phyloP scores from a whole-genome alignment of 2,329 filamentous ascomycete species.

The Talaromyces marneffei region DNA sequence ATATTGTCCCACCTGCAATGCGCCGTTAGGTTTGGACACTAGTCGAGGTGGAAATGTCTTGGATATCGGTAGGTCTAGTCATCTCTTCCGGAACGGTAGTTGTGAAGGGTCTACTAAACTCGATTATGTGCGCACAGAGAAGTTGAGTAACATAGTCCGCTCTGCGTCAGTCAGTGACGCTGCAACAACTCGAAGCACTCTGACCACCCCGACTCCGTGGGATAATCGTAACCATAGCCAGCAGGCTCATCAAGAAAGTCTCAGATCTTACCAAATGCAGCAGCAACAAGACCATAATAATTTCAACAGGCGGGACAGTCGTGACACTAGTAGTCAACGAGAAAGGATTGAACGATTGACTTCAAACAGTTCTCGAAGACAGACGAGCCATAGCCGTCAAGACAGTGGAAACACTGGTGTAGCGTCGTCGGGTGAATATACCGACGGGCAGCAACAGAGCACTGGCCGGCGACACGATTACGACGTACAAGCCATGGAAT shows the following conservation, averaged over 20 bases:
- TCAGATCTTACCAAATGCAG: slow-evolving; percentile 18
- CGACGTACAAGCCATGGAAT: slow-evolving; percentile 94
- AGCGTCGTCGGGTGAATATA: slow-evolving; percentile 72
- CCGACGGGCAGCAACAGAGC: slow-evolving; percentile 64
- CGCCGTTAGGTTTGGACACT: slow-evolving; percentile 83
- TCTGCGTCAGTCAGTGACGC: slow-evolving; percentile 66
- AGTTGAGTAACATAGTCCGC: slow-evolving; percentile 87
- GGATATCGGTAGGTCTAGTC: slow-evolving; percentile 65
- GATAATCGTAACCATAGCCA: slow-evolving; percentile 32
- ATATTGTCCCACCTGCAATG: slow-evolving; percentile 89
- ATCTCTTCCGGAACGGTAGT: neutral
- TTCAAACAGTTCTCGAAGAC: slow-evolving; percentile 24
- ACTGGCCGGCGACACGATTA: slow-evolving; percentile 78
- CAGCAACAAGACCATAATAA: slow-evolving; percentile 17
- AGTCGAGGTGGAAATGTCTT: slow-evolving; percentile 88
- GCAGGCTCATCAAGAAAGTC: slow-evolving; percentile 29
- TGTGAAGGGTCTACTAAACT: neutral
- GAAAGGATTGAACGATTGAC: slow-evolving; percentile 44
- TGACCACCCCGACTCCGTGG: slow-evolving; percentile 60
- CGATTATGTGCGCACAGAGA: slow-evolving; percentile 55
- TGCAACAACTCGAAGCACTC: slow-evolving; percentile 43
- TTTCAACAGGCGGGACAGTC: slow-evolving; percentile 33
- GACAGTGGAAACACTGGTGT: slow-evolving; percentile 50
- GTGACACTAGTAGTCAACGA: slow-evolving; percentile 37
- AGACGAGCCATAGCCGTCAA: slow-evolving; percentile 58